These are phyloP conservation scores for Carex cristatella DNA, from an alignment of 176 grass and related monocot genomes.

Conservation along the genomic window DNA sequence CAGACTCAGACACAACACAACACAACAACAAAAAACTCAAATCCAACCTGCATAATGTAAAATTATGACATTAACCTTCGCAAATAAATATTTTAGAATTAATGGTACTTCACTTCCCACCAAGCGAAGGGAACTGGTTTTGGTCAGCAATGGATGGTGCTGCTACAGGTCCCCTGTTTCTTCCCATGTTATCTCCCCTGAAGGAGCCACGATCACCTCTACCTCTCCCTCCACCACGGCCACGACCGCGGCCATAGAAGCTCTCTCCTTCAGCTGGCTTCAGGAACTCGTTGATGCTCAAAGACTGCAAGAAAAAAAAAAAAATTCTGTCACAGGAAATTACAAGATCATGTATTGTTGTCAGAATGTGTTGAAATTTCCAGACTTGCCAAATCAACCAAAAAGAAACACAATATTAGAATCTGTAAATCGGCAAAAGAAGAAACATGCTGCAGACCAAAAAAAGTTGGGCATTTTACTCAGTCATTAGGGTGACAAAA, in stretches of 20 bases:
- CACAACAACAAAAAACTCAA: background rate
- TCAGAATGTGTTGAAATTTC: background rate
- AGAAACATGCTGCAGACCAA: no score
- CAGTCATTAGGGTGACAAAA: no score
- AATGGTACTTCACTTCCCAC: slow-evolving; percentile 28
- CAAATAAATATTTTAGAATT: background rate
- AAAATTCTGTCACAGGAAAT: background rate
- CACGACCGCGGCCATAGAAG: slow-evolving; percentile 43
- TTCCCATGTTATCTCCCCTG: background rate
- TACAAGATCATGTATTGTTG: background rate
- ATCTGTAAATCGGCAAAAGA: no score
- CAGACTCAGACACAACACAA: background rate
- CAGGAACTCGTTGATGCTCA: slow-evolving; percentile 82
- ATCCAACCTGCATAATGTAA: slow-evolving; percentile 9
- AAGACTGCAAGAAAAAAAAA: slow-evolving; percentile 25
- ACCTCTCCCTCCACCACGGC: slow-evolving; percentile 55
- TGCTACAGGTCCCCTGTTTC: slow-evolving; percentile 18
- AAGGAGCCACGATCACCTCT: slow-evolving; percentile 39
- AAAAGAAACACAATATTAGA: background rate
- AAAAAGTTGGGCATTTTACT: no score
- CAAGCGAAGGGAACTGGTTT: slow-evolving; percentile 50
- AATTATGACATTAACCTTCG: slow-evolving; percentile 8
- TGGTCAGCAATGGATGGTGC: slow-evolving; percentile 49
- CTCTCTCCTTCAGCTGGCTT: slow-evolving; percentile 61
- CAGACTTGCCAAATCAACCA: background rate